Conservation (phyloP, 768 basidiomycete species). For the Podaxis carcinomalis region DNA sequence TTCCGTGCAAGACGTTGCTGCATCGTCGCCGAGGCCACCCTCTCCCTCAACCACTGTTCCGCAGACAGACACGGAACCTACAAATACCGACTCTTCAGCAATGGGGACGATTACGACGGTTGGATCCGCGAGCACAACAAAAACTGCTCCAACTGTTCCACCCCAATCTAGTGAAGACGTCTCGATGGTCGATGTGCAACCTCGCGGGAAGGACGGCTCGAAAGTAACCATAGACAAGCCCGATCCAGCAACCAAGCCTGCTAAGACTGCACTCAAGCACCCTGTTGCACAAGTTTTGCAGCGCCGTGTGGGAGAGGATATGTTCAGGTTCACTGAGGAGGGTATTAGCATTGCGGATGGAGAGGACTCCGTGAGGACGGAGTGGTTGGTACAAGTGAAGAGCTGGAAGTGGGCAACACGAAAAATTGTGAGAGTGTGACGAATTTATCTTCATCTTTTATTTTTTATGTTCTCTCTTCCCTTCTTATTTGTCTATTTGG, state of each 20-base stretch:
- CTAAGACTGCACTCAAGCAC: slow-evolving; percentile 15
- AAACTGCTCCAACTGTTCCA: background rate
- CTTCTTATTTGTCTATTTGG: background rate
- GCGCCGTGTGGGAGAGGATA: slow-evolving; percentile 27
- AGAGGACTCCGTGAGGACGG: slow-evolving; percentile 24
- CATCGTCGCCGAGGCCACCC: background rate
- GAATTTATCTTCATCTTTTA: background rate
- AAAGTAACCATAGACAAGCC: slow-evolving; percentile 3
- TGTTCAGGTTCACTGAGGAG: slow-evolving; percentile 35
- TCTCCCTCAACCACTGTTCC: background rate
- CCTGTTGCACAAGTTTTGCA: slow-evolving; percentile 33
- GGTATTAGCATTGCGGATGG: slow-evolving; percentile 24
- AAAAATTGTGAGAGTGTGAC: slow-evolving; percentile 8
- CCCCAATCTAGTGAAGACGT: slow-evolving; percentile 7
- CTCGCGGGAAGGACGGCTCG: slow-evolving; percentile 2
- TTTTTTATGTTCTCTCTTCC: background rate
- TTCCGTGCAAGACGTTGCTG: background rate
- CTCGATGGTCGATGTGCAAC: slow-evolving; percentile 6
- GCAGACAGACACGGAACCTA: background rate
- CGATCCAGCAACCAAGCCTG: slow-evolving; percentile 10
- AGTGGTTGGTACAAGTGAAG: slow-evolving; percentile 38
- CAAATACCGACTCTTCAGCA: slow-evolving; percentile 6
- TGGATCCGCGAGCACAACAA: background rate
- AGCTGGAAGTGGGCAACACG: slow-evolving; percentile 35
- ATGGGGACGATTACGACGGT: background rate